Percentiles rank a stretch among this genome's conserved stretches.
phyloP scores from a whole-genome alignment of 495 filamentous ascomycete species.

The Cenococcum geophilum region DNA sequence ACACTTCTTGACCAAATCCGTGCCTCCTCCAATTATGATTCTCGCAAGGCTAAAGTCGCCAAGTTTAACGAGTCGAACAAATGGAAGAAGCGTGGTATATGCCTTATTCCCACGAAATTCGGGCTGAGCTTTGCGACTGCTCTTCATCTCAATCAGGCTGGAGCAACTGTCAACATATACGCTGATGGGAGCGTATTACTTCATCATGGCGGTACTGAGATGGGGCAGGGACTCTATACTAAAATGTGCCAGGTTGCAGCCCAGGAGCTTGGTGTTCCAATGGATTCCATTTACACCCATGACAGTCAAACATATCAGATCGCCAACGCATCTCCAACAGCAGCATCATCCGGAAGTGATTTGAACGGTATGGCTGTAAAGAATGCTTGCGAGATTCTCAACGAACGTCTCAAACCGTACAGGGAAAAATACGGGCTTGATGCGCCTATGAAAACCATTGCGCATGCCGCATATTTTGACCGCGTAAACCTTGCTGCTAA shows the following conservation, averaged over 20 bases:
- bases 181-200: slow-evolving; percentile 41
- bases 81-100: slow-evolving; percentile 43
- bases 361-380: slow-evolving; percentile 44
- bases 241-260: slow-evolving; percentile 43
- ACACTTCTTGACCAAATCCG: slow-evolving; percentile 35
- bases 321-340: slow-evolving; percentile 43
- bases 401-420: slow-evolving; percentile 37
- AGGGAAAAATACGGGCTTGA: slow-evolving; percentile 34
- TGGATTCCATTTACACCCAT: slow-evolving; percentile 45
- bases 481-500: slow-evolving; percentile 40
- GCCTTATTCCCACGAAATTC: slow-evolving; percentile 42
- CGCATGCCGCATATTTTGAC: slow-evolving; percentile 39
- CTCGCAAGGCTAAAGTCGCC: slow-evolving; percentile 33
- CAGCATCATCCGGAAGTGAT: slow-evolving; percentile 41
- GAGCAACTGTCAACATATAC: slow-evolving; percentile 41
- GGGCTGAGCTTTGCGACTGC: slow-evolving; percentile 42
- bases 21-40: slow-evolving; percentile 36
- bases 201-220: slow-evolving; percentile 41
- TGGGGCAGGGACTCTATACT: slow-evolving; percentile 42
- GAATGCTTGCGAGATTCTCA: slow-evolving; percentile 39
- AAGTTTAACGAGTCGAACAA: slow-evolving; percentile 38
- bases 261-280: slow-evolving; percentile 39
- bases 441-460: slow-evolving; percentile 37
- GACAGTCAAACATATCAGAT: slow-evolving; percentile 44
- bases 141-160: slow-evolving; percentile 41